A percentile compares a stretch with the other conserved stretches of the same genome.
Conservation (phyloP, 2,329 filamentous ascomycete species). For the Nothopassalora personata region DNA sequence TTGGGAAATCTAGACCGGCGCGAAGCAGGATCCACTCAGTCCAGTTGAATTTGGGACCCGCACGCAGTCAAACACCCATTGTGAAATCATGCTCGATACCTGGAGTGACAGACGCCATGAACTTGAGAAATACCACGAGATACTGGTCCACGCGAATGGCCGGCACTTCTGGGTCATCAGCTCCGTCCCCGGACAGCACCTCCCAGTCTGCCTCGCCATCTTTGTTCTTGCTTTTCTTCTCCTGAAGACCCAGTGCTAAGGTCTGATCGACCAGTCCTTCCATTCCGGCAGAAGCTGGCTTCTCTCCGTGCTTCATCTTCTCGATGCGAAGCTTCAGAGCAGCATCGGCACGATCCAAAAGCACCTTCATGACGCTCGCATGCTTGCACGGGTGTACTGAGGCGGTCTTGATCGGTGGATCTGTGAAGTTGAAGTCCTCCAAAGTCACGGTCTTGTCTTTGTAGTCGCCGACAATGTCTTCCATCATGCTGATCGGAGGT, state of each 20-base stretch:
- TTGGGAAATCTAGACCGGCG: constrained; percentile 25
- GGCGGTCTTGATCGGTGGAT: constrained; percentile 88
- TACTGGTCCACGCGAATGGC: constrained; percentile 87
- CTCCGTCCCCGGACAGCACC: constrained; percentile 48
- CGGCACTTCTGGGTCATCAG: constrained; percentile 64
- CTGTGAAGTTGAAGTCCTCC: constrained; percentile 94
- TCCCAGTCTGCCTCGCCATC: constrained; percentile 59
- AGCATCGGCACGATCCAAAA: constrained; percentile 90
- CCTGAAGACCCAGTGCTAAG: constrained; percentile 48
- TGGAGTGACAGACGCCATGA: constrained; percentile 71
- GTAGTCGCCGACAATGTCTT: constrained; percentile 93
- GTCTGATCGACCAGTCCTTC: constrained; percentile 83
- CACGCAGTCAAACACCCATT: constrained; percentile 68
- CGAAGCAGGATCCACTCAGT: constrained; percentile 24
- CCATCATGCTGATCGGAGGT: constrained; percentile 83
- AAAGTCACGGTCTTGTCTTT: constrained; percentile 98
- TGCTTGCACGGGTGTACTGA: constrained; percentile 97
- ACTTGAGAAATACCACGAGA: constrained; percentile 80
- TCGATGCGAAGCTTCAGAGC: constrained; percentile 83
- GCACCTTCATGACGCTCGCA: constrained; percentile 94
- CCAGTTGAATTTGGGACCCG: constrained; percentile 8
- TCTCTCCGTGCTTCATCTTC: constrained; percentile 59
- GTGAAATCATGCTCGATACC: constrained; percentile 98
- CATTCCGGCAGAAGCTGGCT: constrained; percentile 58
- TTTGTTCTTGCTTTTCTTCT: constrained; percentile 48